A percentile compares a stretch with the other conserved stretches of the same genome.
phyloP scores from a whole-genome alignment of 495 filamentous ascomycete genomes.

The Penicillium herquei region DNA sequence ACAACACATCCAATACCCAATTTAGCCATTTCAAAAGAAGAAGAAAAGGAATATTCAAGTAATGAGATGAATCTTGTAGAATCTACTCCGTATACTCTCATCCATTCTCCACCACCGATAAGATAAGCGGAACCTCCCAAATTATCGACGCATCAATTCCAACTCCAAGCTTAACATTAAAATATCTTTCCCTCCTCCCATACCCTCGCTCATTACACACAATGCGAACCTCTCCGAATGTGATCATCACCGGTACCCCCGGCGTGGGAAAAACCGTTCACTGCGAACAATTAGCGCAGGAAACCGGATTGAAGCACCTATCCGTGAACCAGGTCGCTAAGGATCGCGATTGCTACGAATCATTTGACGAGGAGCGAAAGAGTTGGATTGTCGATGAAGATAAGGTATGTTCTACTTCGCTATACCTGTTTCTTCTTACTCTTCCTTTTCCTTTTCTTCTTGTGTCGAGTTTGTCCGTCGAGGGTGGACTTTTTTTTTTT shows the following conservation, averaged over 20 bases:
- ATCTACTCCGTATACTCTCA: not conserved
- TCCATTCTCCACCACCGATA: conserved; percentile 16
- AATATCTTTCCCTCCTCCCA: not conserved
- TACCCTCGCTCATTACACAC: conserved; percentile 11
- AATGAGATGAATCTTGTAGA: not conserved
- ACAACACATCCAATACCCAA: too few relatives aligned
- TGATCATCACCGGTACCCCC: conserved; percentile 93
- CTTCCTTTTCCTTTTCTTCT: not conserved
- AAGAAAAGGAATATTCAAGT: too few relatives aligned
- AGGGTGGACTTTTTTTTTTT: not conserved
- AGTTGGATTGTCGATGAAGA: conserved; percentile 97
- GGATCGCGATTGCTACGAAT: conserved; percentile 75
- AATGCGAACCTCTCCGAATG: conserved; percentile 71
- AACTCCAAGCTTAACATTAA: too few relatives aligned
- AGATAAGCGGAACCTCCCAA: conserved; percentile 18
- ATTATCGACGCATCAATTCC: too few relatives aligned
- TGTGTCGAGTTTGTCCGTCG: too few relatives aligned
- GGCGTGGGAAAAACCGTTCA: conserved; percentile 94
- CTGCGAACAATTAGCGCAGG: conserved; percentile 72
- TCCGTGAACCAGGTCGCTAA: conserved; percentile 91
- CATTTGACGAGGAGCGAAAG: conserved; percentile 77
- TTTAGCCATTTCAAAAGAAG: too few relatives aligned
- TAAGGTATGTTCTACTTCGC: conserved; percentile 57
- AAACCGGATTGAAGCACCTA: conserved; percentile 74
- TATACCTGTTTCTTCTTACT: not conserved